Conservation (phyloP, 192 early-diverging fungal genomes). For the Gamsiella multidivaricata region DNA sequence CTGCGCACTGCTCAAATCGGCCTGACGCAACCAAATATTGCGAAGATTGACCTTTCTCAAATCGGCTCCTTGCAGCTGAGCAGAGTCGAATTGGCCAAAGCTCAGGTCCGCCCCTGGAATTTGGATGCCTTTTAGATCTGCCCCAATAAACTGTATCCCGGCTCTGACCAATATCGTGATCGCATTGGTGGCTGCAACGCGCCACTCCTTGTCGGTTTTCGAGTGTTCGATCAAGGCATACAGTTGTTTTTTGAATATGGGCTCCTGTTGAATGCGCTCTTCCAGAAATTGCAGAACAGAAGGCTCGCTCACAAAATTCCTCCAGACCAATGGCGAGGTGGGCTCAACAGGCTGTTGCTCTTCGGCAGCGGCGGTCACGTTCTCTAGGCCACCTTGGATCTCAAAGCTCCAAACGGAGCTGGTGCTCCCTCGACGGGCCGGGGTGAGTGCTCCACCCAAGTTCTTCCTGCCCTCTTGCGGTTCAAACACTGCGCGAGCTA, state of each 20-base stretch:
- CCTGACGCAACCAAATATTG: neutral
- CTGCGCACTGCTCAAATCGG: neutral
- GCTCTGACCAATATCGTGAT: slow-evolving; percentile 3
- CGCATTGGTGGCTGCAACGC: neutral
- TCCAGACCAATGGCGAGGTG: neutral
- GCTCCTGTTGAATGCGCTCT: neutral
- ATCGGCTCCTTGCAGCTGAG: neutral
- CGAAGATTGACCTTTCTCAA: neutral
- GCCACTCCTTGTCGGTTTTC: neutral
- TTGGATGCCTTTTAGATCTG: neutral
- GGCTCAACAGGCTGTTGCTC: neutral
- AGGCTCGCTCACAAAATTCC: neutral
- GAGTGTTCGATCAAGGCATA: neutral
- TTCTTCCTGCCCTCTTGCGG: neutral
- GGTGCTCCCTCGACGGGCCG: neutral
- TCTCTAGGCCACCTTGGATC: neutral
- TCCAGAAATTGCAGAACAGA: neutral
- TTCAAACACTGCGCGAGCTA: neutral
- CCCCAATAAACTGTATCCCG: neutral
- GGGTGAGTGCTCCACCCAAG: too few species aligned
- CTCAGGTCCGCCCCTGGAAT: slow-evolving; percentile 1
- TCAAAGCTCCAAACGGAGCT: neutral
- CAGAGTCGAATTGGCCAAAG: neutral
- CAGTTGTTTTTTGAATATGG: neutral
- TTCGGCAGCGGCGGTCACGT: neutral